Evolutionary conservation across 768 basidiomycete species (phyloP).

Genomic region (Rhizopogon vesiculosus): DNA sequence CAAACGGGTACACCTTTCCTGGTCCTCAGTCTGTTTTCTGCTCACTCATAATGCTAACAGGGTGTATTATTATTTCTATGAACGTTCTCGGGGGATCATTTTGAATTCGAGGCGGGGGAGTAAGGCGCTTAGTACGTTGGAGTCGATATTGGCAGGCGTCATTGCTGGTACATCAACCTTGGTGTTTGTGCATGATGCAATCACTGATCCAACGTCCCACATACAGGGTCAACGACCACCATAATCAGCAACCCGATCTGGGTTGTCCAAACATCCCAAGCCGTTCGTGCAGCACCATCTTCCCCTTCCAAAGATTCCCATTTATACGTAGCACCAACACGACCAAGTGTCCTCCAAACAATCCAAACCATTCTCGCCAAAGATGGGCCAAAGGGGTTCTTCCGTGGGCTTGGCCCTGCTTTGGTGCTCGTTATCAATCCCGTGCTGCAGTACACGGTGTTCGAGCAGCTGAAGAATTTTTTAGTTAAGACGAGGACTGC

Average conservation of each 20-base stretch:
- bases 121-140: conserved; percentile 76
- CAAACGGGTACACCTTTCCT: conserved; percentile 65
- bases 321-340: conserved; percentile 32
- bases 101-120: conserved; percentile 49
- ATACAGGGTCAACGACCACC: conserved; percentile 79
- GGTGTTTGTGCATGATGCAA: background rate
- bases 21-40: background rate
- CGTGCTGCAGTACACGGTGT: conserved; percentile 88
- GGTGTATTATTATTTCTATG: conserved; percentile 92
- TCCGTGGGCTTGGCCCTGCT: conserved; percentile 93
- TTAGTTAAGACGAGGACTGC: conserved; percentile 60
- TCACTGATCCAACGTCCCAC: background rate
- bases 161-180: conserved; percentile 61
- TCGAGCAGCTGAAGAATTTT: conserved; percentile 91
- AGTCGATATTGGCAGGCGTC: conserved; percentile 85
- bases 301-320: conserved; percentile 20
- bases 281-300: conserved; percentile 52
- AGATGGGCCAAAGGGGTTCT: conserved; percentile 77
- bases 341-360: conserved; percentile 61
- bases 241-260: conserved; percentile 92
- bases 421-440: conserved; percentile 92
- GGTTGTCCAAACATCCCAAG: conserved; percentile 92
- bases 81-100: conserved; percentile 57
- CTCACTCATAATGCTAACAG: conserved; percentile 30
- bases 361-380: conserved; percentile 64